These are phyloP conservation scores for Gaeumannomyces sp. DNA, from an alignment of 2,329 filamentous ascomycete genomes.

Conservation along the genomic window DNA sequence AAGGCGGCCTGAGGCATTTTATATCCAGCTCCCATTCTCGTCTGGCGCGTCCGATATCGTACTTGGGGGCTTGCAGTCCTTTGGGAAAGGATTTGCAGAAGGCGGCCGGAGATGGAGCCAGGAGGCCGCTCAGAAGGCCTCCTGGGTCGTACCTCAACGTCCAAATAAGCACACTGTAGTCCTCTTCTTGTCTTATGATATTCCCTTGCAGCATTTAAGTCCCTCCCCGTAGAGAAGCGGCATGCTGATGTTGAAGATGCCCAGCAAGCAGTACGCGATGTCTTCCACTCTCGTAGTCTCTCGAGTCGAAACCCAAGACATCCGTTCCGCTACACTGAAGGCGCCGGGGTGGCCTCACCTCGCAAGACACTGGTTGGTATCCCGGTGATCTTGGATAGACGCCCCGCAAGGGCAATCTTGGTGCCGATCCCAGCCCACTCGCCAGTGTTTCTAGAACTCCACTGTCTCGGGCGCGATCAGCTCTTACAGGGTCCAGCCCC, in stretches of 20 bases:
- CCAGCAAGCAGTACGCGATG: slow-evolving; percentile 23
- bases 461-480: slow-evolving; percentile 17
- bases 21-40: too few species aligned
- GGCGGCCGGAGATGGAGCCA: slow-evolving; percentile 42
- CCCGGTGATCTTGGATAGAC: slow-evolving; percentile 19
- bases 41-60: too few species aligned
- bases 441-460: slow-evolving; percentile 17
- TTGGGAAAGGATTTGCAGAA: slow-evolving; percentile 19
- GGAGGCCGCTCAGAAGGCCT: slow-evolving; percentile 14
- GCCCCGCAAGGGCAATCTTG: slow-evolving; percentile 18
- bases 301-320: slow-evolving; percentile 22
- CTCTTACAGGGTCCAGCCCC: slow-evolving; percentile 20
- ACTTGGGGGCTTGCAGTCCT: too few species aligned
- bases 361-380: slow-evolving; percentile 21
- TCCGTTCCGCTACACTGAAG: slow-evolving; percentile 17
- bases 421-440: slow-evolving; percentile 18
- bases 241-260: slow-evolving; percentile 24
- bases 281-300: slow-evolving; percentile 20
- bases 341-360: slow-evolving; percentile 14
- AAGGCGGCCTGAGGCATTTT: too few species aligned
- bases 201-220: slow-evolving; percentile 21
- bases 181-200: slow-evolving; percentile 17
- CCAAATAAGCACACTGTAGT: slow-evolving; percentile 10
- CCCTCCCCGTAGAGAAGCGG: slow-evolving; percentile 25
- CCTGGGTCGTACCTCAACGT: slow-evolving; percentile 3